A percentile compares a stretch with the other conserved stretches of the same genome.
These are phyloP conservation scores for Eucalyptus lansdowneana DNA, from an alignment of 345 rosid species.

Conservation along the genomic window DNA sequence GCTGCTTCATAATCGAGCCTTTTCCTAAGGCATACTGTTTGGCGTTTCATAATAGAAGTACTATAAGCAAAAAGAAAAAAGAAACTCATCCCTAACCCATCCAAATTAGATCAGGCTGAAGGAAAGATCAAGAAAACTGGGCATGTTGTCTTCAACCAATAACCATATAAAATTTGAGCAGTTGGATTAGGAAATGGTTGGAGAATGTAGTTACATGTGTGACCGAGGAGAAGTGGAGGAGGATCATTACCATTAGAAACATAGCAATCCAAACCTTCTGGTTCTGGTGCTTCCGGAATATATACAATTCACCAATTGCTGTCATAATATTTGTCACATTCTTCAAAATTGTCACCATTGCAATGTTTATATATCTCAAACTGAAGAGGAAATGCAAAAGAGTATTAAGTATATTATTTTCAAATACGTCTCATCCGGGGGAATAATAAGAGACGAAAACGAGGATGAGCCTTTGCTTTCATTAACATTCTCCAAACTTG, in stretches of 20 bases:
- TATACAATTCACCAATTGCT: constrained; percentile 75
- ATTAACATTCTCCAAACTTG: neutral
- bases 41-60: neutral
- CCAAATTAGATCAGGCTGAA: neutral
- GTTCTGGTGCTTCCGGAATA: constrained; percentile 77
- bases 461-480: neutral
- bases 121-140: neutral
- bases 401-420: neutral
- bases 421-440: neutral
- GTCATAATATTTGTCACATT: constrained; percentile 86
- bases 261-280: constrained; percentile 91
- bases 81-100: neutral
- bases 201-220: neutral
- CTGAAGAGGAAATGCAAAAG: constrained; percentile 31
- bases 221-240: neutral
- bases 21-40: neutral
- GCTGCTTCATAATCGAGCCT: neutral
- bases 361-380: constrained; percentile 79
- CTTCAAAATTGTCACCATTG: constrained; percentile 97
- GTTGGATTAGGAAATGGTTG: neutral
- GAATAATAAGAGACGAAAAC: neutral
- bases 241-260: constrained; percentile 66
- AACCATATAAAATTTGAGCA: neutral
- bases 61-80: neutral
- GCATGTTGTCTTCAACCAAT: neutral